Percentiles rank a stretch among this genome's conserved stretches.
Conservation (phyloP, 2,329 filamentous ascomycete genomes). For the Alternaria rosae region DNA sequence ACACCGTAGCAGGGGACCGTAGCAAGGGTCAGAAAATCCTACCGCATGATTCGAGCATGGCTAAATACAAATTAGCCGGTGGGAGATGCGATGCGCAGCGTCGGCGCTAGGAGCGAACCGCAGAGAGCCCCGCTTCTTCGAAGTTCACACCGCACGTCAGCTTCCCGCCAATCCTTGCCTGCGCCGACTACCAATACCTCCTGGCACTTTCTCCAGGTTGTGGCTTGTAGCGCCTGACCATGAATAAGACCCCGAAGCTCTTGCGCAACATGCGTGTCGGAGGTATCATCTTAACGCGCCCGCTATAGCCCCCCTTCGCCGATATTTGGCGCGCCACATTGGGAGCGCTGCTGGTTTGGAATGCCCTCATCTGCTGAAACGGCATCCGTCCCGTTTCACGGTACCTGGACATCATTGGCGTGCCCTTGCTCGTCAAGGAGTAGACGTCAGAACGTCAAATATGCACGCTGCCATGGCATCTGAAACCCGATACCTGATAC, state of each 20-base stretch:
- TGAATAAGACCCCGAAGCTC: slow-evolving; percentile 21
- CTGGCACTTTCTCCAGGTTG: slow-evolving; percentile 25
- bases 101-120: slow-evolving; percentile 9
- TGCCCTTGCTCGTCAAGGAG: slow-evolving; percentile 22
- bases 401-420: neutral
- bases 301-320: slow-evolving; percentile 10
- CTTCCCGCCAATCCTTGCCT: slow-evolving; percentile 19
- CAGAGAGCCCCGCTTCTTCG: slow-evolving; percentile 7
- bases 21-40: neutral
- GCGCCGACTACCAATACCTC: slow-evolving; percentile 20
- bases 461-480: slow-evolving; percentile 31
- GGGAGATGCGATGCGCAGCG: neutral
- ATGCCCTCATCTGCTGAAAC: slow-evolving; percentile 31
- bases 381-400: slow-evolving; percentile 17
- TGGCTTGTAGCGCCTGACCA: slow-evolving; percentile 39
- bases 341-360: slow-evolving; percentile 16
- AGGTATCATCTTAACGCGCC: slow-evolving; percentile 20
- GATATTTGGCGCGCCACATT: slow-evolving; percentile 2
- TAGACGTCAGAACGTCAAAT: slow-evolving; percentile 29
- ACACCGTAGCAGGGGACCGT: slow-evolving; percentile 2
- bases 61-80: slow-evolving; percentile 17
- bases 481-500: slow-evolving; percentile 35
- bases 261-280: slow-evolving; percentile 19
- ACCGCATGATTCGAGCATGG: slow-evolving; percentile 10
- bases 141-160: slow-evolving; percentile 14